Conservation (phyloP, 1,139 yeast species). For the Candida tetrigidarum region DNA sequence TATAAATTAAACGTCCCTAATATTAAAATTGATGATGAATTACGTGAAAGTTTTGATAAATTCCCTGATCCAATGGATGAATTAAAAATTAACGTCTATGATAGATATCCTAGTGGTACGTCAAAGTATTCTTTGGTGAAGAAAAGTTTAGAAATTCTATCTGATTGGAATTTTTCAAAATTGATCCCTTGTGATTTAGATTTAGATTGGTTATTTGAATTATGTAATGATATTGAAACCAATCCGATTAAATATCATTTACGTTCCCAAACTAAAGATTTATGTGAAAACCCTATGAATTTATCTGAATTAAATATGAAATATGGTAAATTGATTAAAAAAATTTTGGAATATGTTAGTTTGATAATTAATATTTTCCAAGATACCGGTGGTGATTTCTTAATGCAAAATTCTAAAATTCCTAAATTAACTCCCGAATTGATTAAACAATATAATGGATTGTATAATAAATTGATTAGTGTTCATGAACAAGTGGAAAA, state of each 20-base stretch:
- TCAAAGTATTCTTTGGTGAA: constrained; percentile 51
- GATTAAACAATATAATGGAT: constrained; percentile 24
- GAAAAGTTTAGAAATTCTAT: constrained; percentile 40
- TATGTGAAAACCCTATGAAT: constrained; percentile 42
- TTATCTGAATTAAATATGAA: constrained; percentile 38
- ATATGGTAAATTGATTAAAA: constrained; percentile 23
- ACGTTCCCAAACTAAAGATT: constrained; percentile 42
- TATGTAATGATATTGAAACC: constrained; percentile 51
- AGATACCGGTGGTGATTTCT: constrained; percentile 41
- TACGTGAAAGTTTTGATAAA: constrained; percentile 32
- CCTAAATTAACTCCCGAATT: constrained; percentile 39
- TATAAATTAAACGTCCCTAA: constrained; percentile 48
- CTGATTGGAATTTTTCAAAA: constrained; percentile 26
- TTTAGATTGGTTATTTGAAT: constrained; percentile 38
- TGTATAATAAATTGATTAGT: constrained; percentile 27
- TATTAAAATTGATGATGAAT: constrained; percentile 34
- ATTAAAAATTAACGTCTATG: constrained; percentile 43
- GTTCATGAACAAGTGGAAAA: constrained; percentile 29
- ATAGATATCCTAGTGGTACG: constrained; percentile 59
- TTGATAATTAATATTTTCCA: constrained; percentile 34
- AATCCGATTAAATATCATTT: constrained; percentile 55
- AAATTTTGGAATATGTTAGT: constrained; percentile 35
- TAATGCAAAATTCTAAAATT: constrained; percentile 47
- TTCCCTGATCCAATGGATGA: constrained; percentile 51
- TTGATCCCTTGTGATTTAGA: constrained; percentile 28